Evolutionary conservation across 176 grass and related monocot genomes (phyloP).

Genomic region (Olyra latifolia): DNA sequence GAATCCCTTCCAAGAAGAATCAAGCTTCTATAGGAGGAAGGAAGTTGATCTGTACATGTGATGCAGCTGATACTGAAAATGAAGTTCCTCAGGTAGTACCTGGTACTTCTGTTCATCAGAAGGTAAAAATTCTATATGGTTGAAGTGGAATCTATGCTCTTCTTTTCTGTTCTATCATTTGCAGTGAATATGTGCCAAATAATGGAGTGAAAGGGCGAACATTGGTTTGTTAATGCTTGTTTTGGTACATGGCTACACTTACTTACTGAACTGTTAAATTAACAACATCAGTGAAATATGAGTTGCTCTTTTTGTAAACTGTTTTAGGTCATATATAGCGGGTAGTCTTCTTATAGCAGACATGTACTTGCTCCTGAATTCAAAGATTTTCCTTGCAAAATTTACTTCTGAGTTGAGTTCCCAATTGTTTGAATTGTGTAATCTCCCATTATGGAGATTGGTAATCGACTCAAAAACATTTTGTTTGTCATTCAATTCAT

Average conservation of each 20-base stretch:
- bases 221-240: neutral
- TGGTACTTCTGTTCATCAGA: conserved; percentile 7
- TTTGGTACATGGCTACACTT: neutral
- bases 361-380: neutral
- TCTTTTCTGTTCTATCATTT: neutral
- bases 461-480: too few relatives aligned
- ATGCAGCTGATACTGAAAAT: conserved; percentile 40
- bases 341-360: conserved; percentile 4
- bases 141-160: neutral
- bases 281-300: neutral
- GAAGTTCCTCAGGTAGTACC: conserved; percentile 13
- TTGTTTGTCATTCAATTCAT: too few relatives aligned
- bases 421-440: too few relatives aligned
- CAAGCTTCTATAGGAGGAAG: conserved; percentile 14
- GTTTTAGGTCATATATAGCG: neutral
- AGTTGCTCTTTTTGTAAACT: neutral
- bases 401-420: too few relatives aligned
- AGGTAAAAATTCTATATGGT: conserved; percentile 28
- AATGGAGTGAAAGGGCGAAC: neutral
- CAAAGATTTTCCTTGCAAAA: too few relatives aligned
- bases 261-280: neutral
- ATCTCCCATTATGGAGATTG: too few relatives aligned
- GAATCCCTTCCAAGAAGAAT: conserved; percentile 31
- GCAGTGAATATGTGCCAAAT: neutral
- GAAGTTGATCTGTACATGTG: conserved; percentile 28